Evolutionary conservation across 768 basidiomycete genomes (phyloP).

Genomic region (Lactarius hatsudake): DNA sequence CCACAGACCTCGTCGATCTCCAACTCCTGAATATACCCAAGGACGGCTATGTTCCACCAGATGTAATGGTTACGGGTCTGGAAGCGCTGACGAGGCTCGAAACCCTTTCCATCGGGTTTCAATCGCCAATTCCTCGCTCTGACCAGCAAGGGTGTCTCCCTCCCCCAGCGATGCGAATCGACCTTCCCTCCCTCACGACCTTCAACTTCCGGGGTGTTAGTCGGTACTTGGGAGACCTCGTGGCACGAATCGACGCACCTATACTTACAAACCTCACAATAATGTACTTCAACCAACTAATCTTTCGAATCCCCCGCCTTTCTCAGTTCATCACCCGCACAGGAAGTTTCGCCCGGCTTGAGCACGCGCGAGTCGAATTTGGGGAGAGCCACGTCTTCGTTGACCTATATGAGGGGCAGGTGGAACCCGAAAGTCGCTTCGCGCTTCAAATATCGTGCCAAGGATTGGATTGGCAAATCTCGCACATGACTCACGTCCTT

Average conservation of each 20-base stretch:
- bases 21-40: background rate
- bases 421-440: background rate
- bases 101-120: background rate
- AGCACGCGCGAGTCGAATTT: background rate
- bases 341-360: background rate
- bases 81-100: background rate
- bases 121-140: background rate
- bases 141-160: background rate
- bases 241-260: background rate
- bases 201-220: background rate
- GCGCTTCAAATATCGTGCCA: background rate
- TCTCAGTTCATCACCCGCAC: background rate
- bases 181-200: background rate
- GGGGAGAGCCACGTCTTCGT: background rate
- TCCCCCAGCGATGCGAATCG: background rate
- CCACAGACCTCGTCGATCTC: background rate
- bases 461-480: background rate
- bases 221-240: slow-evolving; percentile 2
- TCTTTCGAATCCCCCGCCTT: background rate
- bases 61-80: background rate
- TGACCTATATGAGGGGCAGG: background rate
- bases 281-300: background rate
- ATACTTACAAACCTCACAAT: background rate
- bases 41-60: background rate
- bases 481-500: background rate